A percentile compares a stretch with the other conserved stretches of the same genome.
phyloP scores from a whole-genome alignment of 768 basidiomycete genomes.

The Tremella fuciformis region DNA sequence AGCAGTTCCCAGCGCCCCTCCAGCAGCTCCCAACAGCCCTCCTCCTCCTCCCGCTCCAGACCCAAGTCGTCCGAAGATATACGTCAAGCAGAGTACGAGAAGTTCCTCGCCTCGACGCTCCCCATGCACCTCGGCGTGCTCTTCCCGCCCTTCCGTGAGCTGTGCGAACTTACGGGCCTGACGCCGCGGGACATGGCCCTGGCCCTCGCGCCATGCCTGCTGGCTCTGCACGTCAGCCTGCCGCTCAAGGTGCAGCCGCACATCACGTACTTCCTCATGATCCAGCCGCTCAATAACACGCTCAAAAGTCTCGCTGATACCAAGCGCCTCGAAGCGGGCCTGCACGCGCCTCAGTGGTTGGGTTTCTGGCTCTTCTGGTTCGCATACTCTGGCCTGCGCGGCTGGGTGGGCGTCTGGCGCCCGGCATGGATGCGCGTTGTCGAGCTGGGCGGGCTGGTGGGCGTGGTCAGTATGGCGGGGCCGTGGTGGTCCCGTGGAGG shows the following conservation, averaged over 20 bases:
- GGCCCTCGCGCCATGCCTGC: background rate
- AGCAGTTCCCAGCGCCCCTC: too few relatives aligned
- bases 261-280: slow-evolving; percentile 5
- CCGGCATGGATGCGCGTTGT: slow-evolving; percentile 26
- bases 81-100: too few relatives aligned
- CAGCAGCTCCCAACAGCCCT: too few relatives aligned
- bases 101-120: too few relatives aligned
- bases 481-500: slow-evolving; percentile 38
- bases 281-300: background rate
- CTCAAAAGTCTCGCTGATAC: background rate
- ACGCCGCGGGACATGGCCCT: background rate
- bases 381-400: slow-evolving; percentile 16
- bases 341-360: slow-evolving; percentile 31
- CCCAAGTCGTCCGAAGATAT: too few relatives aligned
- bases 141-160: too few relatives aligned
- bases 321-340: background rate
- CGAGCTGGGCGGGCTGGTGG: slow-evolving; percentile 25
- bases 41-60: too few relatives aligned
- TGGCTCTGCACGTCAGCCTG: background rate
- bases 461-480: slow-evolving; percentile 27
- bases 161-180: too few relatives aligned
- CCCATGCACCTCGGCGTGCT: too few relatives aligned
- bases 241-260: background rate
- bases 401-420: slow-evolving; percentile 23
- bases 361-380: slow-evolving; percentile 31